A percentile compares a stretch with the other conserved stretches of the same genome.
Evolutionary conservation across 2,329 filamentous ascomycete species (phyloP).

Genomic region (Aspergillus pseudotamarii): DNA sequence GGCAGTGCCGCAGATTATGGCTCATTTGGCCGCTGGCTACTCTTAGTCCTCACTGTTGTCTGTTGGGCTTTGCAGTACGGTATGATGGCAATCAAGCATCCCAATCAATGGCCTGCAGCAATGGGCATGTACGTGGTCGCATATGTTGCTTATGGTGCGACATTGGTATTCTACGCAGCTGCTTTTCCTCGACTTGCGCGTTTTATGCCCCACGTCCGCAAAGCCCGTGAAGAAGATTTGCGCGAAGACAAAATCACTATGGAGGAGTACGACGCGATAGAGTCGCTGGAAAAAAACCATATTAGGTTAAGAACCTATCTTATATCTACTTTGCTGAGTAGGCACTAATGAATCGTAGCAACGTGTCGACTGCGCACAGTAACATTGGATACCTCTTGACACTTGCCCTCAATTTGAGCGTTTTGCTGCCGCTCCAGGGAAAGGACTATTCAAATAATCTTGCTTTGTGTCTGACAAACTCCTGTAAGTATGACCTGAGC

Average conservation of each 20-base stretch:
- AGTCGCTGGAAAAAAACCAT: slow-evolving; percentile 47
- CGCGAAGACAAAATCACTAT: slow-evolving; percentile 41
- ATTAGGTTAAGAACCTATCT: slow-evolving; percentile 32
- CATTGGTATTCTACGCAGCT: slow-evolving; percentile 47
- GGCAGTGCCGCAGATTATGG: slow-evolving; percentile 49
- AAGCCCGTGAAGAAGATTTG: slow-evolving; percentile 45
- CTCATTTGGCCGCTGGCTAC: slow-evolving; percentile 45
- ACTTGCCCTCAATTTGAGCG: slow-evolving; percentile 43
- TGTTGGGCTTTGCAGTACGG: slow-evolving; percentile 47
- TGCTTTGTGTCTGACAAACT: slow-evolving; percentile 45
- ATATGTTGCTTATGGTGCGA: slow-evolving; percentile 45
- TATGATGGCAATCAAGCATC: slow-evolving; percentile 42
- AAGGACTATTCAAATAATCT: slow-evolving; percentile 44
- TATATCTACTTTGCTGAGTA: not conserved
- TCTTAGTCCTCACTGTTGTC: slow-evolving; percentile 43
- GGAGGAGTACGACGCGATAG: slow-evolving; percentile 44
- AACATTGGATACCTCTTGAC: slow-evolving; percentile 48
- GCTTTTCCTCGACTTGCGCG: slow-evolving; percentile 44
- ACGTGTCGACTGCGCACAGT: slow-evolving; percentile 47
- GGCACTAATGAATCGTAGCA: slow-evolving; percentile 25
- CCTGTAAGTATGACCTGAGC: slow-evolving; percentile 32
- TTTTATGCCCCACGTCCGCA: slow-evolving; percentile 46
- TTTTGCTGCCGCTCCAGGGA: slow-evolving; percentile 41
- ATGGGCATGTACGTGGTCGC: slow-evolving; percentile 46
- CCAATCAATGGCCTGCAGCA: slow-evolving; percentile 44